These are phyloP conservation scores for Hymenoscyphus fructigenus DNA, from an alignment of 2,329 filamentous ascomycete genomes.

Conservation along the genomic window DNA sequence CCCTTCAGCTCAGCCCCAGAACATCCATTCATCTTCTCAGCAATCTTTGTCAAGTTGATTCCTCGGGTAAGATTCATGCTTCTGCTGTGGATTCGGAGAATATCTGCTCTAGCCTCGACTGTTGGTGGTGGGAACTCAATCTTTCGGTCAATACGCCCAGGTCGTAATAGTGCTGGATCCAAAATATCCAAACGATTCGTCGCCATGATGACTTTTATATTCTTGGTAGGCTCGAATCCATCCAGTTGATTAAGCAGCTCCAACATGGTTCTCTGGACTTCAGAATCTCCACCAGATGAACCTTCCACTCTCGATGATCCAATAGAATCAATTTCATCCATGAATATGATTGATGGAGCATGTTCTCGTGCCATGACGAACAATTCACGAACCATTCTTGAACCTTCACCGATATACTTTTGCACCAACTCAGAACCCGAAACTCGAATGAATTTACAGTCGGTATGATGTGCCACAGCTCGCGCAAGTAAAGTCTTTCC, in stretches of 20 bases:
- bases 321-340: slow-evolving; percentile 99
- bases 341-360: slow-evolving; percentile 98
- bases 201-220: slow-evolving; percentile 99
- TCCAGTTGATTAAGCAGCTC: slow-evolving; percentile 98
- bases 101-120: slow-evolving; percentile 94
- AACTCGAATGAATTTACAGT: slow-evolving; percentile 98
- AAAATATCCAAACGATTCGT: slow-evolving; percentile 97
- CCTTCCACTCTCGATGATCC: slow-evolving; percentile 96
- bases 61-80: slow-evolving; percentile 98
- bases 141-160: slow-evolving; percentile 97
- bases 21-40: slow-evolving; percentile 99
- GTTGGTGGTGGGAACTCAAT: slow-evolving; percentile 98
- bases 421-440: slow-evolving; percentile 95
- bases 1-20: slow-evolving; percentile 97
- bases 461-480: slow-evolving; percentile 96
- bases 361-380: slow-evolving; percentile 99
- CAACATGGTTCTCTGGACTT: slow-evolving; percentile 98
- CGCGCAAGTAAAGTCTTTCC: slow-evolving; percentile 94
- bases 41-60: slow-evolving; percentile 97
- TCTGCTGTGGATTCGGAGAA: slow-evolving; percentile 93
- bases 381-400: slow-evolving; percentile 95
- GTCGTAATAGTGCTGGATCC: slow-evolving; percentile 88
- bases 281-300: slow-evolving; percentile 90
- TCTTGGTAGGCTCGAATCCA: slow-evolving; percentile 98
- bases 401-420: slow-evolving; percentile 98